A percentile compares a stretch with the other conserved stretches of the same genome.
Evolutionary conservation across 768 basidiomycete genomes (phyloP).

Genomic region (Tylopilus balloui): DNA sequence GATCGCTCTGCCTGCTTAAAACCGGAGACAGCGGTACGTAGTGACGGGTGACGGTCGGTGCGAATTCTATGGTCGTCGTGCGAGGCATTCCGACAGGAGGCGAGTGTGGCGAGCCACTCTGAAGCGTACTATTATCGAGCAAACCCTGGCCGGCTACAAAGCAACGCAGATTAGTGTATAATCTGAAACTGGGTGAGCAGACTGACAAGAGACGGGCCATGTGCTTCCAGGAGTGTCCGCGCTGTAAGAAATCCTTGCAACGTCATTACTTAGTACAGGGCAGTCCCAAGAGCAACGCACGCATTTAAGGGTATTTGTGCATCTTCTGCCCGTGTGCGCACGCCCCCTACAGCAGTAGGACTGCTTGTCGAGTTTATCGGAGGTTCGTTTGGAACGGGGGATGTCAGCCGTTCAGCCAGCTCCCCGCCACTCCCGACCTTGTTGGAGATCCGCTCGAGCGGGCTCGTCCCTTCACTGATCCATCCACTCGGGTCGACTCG

Average conservation of each 20-base stretch:
- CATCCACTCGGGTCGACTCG: slow-evolving; percentile 72
- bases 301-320: not conserved
- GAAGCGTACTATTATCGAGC: not conserved
- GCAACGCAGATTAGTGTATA: not conserved
- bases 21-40: slow-evolving; percentile 24
- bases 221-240: slow-evolving; percentile 20
- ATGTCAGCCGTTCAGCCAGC: slow-evolving; percentile 1
- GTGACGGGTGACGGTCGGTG: slow-evolving; percentile 31
- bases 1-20: slow-evolving; percentile 25
- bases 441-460: slow-evolving; percentile 17
- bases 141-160: slow-evolving; percentile 10
- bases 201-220: slow-evolving; percentile 10
- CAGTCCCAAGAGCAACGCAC: slow-evolving; percentile 4
- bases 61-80: slow-evolving; percentile 52
- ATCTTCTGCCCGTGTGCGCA: not conserved
- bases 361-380: not conserved
- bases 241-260: slow-evolving; percentile 32
- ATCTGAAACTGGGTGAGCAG: not conserved
- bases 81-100: slow-evolving; percentile 29
- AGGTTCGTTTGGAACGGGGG: slow-evolving; percentile 1
- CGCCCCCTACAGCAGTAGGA: not conserved
- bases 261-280: not conserved
- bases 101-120: slow-evolving; percentile 2
- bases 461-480: slow-evolving; percentile 47
- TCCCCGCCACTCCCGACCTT: slow-evolving; percentile 1